Evolutionary conservation across 2,329 filamentous ascomycete genomes (phyloP).

Genomic region (Sporothrix euskadiensis): DNA sequence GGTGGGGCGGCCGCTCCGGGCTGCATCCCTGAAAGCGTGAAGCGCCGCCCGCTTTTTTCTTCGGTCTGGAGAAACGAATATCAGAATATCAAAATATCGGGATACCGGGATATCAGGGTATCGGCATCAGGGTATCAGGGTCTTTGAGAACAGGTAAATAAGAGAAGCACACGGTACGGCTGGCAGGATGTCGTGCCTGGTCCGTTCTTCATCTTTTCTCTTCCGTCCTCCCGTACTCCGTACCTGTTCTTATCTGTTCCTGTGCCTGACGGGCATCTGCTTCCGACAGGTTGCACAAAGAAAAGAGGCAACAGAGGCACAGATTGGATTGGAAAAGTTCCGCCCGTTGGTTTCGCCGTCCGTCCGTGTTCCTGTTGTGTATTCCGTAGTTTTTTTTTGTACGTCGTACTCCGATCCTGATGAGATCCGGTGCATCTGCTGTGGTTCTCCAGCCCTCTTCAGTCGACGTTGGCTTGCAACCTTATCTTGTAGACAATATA

Average conservation of each 20-base stretch:
- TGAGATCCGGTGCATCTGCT: conserved; percentile 4
- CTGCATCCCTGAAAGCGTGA: neutral
- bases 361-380: neutral
- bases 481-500: too few species aligned
- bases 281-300: conserved; percentile 9
- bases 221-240: neutral
- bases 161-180: neutral
- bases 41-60: conserved; percentile 2
- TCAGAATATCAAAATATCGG: conserved; percentile 10
- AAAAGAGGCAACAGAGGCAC: neutral
- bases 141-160: neutral
- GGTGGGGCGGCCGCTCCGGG: conserved; percentile 2
- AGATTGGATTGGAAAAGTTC: neutral
- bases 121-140: neutral
- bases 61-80: neutral
- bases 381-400: neutral
- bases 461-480: neutral
- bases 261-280: neutral
- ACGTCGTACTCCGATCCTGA: neutral
- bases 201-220: neutral
- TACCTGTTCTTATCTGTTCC: neutral
- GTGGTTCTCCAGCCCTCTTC: neutral
- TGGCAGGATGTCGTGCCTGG: neutral
- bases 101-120: neutral
- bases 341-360: conserved; percentile 8